phyloP scores from a whole-genome alignment of 805 yeast genomes.

The Phaffomyces opuntiae region DNA sequence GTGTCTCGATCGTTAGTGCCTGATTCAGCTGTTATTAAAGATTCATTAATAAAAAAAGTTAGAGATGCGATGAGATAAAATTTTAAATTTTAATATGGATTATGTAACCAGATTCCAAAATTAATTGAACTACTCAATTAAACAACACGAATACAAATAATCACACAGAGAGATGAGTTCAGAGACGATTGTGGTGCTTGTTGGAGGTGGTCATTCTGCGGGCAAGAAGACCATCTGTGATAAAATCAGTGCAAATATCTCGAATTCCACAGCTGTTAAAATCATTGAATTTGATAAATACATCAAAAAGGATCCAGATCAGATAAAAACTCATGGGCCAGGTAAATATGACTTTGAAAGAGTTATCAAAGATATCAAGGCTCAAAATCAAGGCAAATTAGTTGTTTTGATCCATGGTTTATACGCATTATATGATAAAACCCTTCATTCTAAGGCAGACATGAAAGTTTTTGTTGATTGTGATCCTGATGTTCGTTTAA shows the following conservation, averaged over 20 bases:
- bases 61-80: slow-evolving; percentile 1
- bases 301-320: slow-evolving; percentile 14
- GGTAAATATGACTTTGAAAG: slow-evolving; percentile 25
- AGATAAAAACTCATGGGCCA: slow-evolving; percentile 4
- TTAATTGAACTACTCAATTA: neutral
- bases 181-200: slow-evolving; percentile 31
- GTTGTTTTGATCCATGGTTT: slow-evolving; percentile 62
- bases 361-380: slow-evolving; percentile 14
- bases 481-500: slow-evolving; percentile 77
- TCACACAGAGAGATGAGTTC: neutral
- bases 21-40: too few relatives aligned
- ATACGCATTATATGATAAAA: slow-evolving; percentile 66
- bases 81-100: neutral
- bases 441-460: slow-evolving; percentile 47
- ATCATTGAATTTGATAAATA: slow-evolving; percentile 40
- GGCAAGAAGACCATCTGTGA: slow-evolving; percentile 32
- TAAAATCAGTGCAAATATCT: neutral
- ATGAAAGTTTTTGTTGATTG: slow-evolving; percentile 73
- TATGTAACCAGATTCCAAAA: neutral
- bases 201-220: slow-evolving; percentile 59
- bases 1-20: neutral
- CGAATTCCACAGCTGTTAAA: slow-evolving; percentile 5
- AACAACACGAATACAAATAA: too few relatives aligned
- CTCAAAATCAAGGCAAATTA: slow-evolving; percentile 17
- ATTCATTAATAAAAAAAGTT: neutral